Percentiles rank a stretch among this genome's conserved stretches.
phyloP scores from a whole-genome alignment of 2,329 filamentous ascomycete genomes.

The Fusarium caatingaense region DNA sequence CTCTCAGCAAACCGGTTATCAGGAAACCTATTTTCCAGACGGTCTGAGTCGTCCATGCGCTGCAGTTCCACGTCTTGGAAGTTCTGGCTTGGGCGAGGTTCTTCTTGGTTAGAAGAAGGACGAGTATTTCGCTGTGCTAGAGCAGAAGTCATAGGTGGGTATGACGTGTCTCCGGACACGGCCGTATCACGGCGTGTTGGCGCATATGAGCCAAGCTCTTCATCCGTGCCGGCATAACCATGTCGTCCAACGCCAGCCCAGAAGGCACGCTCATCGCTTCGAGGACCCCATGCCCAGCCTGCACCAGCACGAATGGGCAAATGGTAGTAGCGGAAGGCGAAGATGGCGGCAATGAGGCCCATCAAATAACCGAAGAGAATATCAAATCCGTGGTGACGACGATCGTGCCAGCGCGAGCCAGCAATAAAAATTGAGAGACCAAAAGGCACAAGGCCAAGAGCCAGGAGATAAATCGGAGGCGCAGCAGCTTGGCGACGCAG shows the following conservation, averaged over 20 bases:
- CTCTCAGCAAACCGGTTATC: slow-evolving; percentile 17
- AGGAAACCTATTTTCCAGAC: slow-evolving; percentile 28
- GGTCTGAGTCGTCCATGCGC: slow-evolving; percentile 33
- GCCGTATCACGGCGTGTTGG: slow-evolving; percentile 36
- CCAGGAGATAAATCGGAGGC: slow-evolving; percentile 81
- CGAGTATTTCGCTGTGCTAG: slow-evolving; percentile 39
- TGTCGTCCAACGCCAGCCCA: slow-evolving; percentile 77
- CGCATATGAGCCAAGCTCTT: slow-evolving; percentile 34
- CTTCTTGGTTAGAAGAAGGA: slow-evolving; percentile 13
- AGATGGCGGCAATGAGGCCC: slow-evolving; percentile 75
- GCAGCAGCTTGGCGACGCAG: slow-evolving; percentile 79
- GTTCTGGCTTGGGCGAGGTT: slow-evolving; percentile 30
- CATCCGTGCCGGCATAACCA: slow-evolving; percentile 63
- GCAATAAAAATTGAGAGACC: slow-evolving; percentile 82
- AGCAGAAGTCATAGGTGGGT: slow-evolving; percentile 41
- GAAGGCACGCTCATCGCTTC: slow-evolving; percentile 78
- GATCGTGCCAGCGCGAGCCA: slow-evolving; percentile 89
- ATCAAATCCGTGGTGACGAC: slow-evolving; percentile 92
- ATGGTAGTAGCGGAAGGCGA: slow-evolving; percentile 88
- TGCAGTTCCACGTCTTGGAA: slow-evolving; percentile 52
- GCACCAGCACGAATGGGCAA: slow-evolving; percentile 78
- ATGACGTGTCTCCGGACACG: slow-evolving; percentile 46
- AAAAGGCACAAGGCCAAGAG: slow-evolving; percentile 76
- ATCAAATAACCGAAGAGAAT: slow-evolving; percentile 87
- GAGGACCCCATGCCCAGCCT: slow-evolving; percentile 90